Percentiles rank a stretch among this genome's conserved stretches.
These are phyloP conservation scores for Cotoneaster glaucophyllus DNA, from an alignment of 306 rosid genomes.

Conservation along the genomic window DNA sequence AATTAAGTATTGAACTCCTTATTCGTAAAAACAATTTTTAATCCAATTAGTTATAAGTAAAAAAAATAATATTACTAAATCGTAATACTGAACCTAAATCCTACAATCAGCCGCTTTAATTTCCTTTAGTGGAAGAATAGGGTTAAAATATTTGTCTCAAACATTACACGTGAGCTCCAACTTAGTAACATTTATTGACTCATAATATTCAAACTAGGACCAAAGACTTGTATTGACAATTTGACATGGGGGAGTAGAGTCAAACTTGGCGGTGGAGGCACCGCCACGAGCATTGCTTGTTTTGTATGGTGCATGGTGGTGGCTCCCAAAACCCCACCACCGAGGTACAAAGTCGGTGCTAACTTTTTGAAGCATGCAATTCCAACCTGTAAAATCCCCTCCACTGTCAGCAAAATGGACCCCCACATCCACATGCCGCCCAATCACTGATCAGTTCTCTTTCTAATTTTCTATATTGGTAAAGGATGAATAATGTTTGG, in stretches of 20 bases:
- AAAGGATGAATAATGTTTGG: too few species aligned
- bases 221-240: not conserved
- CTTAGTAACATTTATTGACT: not conserved
- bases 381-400: too few species aligned
- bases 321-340: not conserved
- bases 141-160: too few species aligned
- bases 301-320: not conserved
- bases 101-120: too few species aligned
- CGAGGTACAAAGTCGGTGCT: not conserved
- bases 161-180: not conserved
- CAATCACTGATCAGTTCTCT: not conserved
- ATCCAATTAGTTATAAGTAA: too few species aligned
- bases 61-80: too few species aligned
- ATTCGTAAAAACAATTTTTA: too few species aligned
- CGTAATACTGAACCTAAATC: rapidly evolving
- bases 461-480: not conserved
- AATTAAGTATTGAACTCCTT: too few species aligned
- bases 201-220: not conserved
- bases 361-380: not conserved
- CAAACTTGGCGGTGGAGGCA: conserved; percentile 26
- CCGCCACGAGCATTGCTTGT: not conserved
- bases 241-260: not conserved
- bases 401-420: not conserved
- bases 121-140: too few species aligned
- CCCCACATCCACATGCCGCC: conserved; percentile 18